phyloP scores from a whole-genome alignment of 108 stramenopile species.

The Aurantiochytrium sp. region DNA sequence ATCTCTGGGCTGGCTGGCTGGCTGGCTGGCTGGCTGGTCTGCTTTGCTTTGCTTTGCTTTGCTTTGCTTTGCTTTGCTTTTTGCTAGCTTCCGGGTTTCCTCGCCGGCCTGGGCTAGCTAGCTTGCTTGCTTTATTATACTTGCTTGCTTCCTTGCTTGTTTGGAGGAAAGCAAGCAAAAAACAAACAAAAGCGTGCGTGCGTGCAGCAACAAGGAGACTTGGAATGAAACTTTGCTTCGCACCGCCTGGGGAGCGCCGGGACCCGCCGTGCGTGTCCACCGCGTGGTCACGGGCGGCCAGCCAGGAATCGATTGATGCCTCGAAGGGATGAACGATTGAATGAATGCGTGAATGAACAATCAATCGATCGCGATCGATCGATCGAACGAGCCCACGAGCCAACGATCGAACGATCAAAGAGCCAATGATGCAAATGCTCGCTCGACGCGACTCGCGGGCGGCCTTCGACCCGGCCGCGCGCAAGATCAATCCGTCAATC shows the following conservation, averaged over 20 bases:
- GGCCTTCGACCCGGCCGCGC: too few relatives aligned
- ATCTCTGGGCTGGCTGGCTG: neutral
- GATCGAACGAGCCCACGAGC: neutral
- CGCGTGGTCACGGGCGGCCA: neutral
- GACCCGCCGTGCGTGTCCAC: neutral
- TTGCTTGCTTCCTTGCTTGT: neutral
- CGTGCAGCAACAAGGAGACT: neutral
- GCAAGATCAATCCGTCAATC: neutral
- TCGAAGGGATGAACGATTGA: neutral
- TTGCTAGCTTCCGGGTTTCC: neutral
- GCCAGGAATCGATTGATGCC: neutral
- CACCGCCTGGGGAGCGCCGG: neutral
- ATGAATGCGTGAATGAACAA: neutral
- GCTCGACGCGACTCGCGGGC: too few relatives aligned
- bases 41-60: neutral
- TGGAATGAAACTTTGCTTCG: neutral
- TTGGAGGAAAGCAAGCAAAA: neutral
- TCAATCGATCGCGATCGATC: too few relatives aligned
- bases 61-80: neutral
- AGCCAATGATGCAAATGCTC: neutral
- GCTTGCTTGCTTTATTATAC: neutral
- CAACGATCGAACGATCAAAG: neutral
- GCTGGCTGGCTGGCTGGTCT: neutral
- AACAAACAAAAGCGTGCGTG: neutral
- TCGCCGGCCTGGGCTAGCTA: neutral